Evolutionary conservation across 2,329 filamentous ascomycete genomes (phyloP).

Genomic region (Penicillium sp.): DNA sequence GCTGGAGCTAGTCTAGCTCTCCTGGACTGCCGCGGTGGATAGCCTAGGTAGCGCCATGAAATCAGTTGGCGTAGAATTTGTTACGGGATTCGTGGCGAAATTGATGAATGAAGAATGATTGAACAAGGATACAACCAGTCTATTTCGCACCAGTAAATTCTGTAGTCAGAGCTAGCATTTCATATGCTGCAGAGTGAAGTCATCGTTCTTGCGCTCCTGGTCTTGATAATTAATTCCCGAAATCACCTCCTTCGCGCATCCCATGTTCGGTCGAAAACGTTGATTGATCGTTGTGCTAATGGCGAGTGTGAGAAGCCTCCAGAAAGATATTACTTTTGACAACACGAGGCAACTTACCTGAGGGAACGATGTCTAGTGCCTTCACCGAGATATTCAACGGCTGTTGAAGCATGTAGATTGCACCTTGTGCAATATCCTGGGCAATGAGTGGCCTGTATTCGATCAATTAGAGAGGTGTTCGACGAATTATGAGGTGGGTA

Average conservation of each 20-base stretch:
- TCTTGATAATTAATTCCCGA: too few relatives aligned
- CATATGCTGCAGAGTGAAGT: too few relatives aligned
- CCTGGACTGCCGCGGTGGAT: not conserved
- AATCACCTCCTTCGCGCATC: conserved; percentile 15
- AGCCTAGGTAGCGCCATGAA: not conserved
- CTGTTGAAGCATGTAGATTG: conserved; percentile 49
- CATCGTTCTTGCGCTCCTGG: too few relatives aligned
- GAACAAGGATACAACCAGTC: not conserved
- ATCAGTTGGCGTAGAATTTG: not conserved
- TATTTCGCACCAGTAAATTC: too few relatives aligned
- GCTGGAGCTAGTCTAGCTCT: not conserved
- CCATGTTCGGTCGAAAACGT: conserved; percentile 37
- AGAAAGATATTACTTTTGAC: not conserved
- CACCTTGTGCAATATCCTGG: conserved; percentile 50
- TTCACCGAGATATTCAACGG: conserved; percentile 50
- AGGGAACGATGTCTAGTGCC: conserved; percentile 53
- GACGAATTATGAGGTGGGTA: too few relatives aligned
- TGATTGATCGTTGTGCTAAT: conserved; percentile 37
- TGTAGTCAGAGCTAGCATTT: too few relatives aligned
- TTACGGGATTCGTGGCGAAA: not conserved
- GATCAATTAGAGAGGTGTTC: not conserved
- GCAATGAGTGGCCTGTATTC: conserved; percentile 41
- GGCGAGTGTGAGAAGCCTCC: not conserved
- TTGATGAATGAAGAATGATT: not conserved
- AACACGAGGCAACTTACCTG: conserved; percentile 27